phyloP scores from a whole-genome alignment of 2,329 filamentous ascomycete genomes.

The Cercospora berteroae region DNA sequence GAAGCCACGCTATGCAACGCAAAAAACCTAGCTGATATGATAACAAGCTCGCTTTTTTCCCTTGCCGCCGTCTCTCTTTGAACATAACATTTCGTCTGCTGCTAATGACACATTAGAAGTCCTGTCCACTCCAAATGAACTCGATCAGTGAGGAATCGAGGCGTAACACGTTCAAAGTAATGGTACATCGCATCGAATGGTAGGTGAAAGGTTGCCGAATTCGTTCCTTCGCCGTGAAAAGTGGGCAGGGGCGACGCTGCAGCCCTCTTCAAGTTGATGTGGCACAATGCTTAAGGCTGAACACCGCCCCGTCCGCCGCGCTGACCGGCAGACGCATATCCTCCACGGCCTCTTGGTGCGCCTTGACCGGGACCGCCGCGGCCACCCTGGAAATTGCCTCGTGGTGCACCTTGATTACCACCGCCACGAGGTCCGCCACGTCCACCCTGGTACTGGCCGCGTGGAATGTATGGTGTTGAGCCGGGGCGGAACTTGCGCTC shows the following conservation, averaged over 20 bases:
- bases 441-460: constrained; percentile 42
- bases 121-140: background rate
- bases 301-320: constrained; percentile 14
- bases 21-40: constrained; percentile 11
- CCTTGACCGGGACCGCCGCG: constrained; percentile 51
- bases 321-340: constrained; percentile 12
- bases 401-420: constrained; percentile 21
- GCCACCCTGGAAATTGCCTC: constrained; percentile 62
- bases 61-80: background rate
- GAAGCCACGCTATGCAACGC: constrained; percentile 20
- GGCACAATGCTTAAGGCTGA: constrained; percentile 4
- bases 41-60: constrained; percentile 14
- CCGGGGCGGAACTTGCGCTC: constrained; percentile 67
- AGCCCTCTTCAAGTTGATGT: background rate
- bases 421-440: constrained; percentile 55
- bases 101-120: constrained; percentile 23
- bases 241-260: background rate
- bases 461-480: constrained; percentile 39
- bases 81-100: background rate
- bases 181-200: constrained; percentile 16
- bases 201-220: background rate
- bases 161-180: constrained; percentile 6
- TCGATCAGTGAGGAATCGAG: background rate
- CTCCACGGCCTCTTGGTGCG: constrained; percentile 24
- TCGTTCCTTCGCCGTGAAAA: background rate